Evolutionary conservation across 805 yeast species (phyloP), one percentile per base, ranked within the genome.

Genomic region (Metschnikowia cerradonensis): DNA sequence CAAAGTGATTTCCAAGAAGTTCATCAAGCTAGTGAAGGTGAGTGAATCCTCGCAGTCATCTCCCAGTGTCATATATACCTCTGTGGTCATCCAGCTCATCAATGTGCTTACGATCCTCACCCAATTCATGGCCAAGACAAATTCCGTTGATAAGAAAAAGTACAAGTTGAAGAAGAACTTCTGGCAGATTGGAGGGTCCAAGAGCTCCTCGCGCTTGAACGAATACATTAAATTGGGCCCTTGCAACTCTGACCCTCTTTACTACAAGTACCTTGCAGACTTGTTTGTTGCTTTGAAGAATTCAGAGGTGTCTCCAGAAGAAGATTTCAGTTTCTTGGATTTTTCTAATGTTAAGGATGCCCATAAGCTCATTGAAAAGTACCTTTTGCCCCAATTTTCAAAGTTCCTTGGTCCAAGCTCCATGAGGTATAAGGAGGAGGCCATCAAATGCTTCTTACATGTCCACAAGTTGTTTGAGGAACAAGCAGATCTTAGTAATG

Each of bases 141-240:
- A 47, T n/a, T n/a, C 53, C 2, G 31, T 56, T 14, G 26, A 13
- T 13, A 22, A 44, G 31, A 44, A 35, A 13, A 35, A 30, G 40
- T 26, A 6, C 26, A 62, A 64, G n/a, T 65, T 73, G 40, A 78
- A 80, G 53, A 70, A 75, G 15, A 77, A 71, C 30, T 71, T 85
- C 44, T 84, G 89, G 84, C 66, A 73, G 3, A 53, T 62, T 4
- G 78, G 76, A 19, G 84, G 84, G 15, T 56, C 60, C 42, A 71
- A 71, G 49, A 54, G 64, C 50, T 67, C 67, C 3, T 56, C 81
- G 1, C 71, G 72, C 51, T 60, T 86, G 10, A 42, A 71, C 1
- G 75, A 67, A 0, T 76, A 83, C 54, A 56, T 86, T 19, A 67
- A 67, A 11, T 53, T 81, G 13, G 86, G 90, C 0, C 79, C 81